These are phyloP conservation scores for Phytophthora pistaciae DNA, from an alignment of 352 stramenopile genomes.

Conservation along the genomic window DNA sequence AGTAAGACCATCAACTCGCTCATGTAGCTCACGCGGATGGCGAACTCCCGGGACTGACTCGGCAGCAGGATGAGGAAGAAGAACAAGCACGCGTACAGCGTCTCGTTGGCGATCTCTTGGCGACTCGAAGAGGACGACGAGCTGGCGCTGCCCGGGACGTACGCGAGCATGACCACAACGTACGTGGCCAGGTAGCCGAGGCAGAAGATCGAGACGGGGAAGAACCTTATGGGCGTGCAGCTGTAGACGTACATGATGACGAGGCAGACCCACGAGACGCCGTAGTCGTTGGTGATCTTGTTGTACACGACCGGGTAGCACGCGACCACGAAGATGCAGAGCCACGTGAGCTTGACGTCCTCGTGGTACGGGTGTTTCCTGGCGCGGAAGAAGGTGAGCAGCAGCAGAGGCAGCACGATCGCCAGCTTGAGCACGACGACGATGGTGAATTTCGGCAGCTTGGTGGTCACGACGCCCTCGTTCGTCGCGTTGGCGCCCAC, in stretches of 20 bases:
- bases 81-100: constrained; percentile 83
- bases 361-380: constrained; percentile 66
- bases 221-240: constrained; percentile 85
- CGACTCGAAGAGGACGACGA: constrained; percentile 28
- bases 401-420: constrained; percentile 67
- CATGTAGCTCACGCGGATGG: constrained; percentile 87
- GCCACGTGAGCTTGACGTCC: constrained; percentile 78
- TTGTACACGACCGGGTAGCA: constrained; percentile 84
- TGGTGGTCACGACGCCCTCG: constrained; percentile 26
- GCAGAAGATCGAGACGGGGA: constrained; percentile 79
- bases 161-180: constrained; percentile 76
- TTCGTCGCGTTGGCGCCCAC: constrained; percentile 40
- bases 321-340: constrained; percentile 66
- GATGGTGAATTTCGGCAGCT: constrained; percentile 72
- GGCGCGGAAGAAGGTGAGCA: constrained; percentile 74
- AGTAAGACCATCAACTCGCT: constrained; percentile 86
- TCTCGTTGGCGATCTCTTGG: constrained; percentile 72
- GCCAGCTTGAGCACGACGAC: constrained; percentile 72
- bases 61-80: constrained; percentile 84
- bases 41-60: constrained; percentile 82
- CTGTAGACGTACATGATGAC: constrained; percentile 90
- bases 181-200: constrained; percentile 74
- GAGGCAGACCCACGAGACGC: constrained; percentile 83
- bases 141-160: constrained; percentile 49
- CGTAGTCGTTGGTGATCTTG: constrained; percentile 85